phyloP scores from a whole-genome alignment of 1,139 yeast species.

The Blastobotrys raffinosifermentans region DNA sequence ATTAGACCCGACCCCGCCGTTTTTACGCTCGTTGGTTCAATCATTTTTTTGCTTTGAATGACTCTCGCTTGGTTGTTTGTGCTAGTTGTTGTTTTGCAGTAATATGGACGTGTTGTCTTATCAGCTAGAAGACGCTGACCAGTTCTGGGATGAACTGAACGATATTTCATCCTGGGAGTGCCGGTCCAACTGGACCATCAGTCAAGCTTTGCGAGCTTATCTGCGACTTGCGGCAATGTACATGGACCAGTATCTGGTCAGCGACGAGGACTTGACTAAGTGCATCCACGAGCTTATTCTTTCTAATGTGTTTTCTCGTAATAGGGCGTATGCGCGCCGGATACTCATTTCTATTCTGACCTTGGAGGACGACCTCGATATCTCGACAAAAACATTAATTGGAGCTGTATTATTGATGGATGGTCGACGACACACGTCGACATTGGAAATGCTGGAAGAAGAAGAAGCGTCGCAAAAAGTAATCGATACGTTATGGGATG shows the following conservation, averaged over 20 bases:
- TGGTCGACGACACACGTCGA: conserved; percentile 39
- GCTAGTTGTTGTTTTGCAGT: too few relatives aligned
- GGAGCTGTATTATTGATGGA: conserved; percentile 48
- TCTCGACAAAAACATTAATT: conserved; percentile 33
- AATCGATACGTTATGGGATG: conserved; percentile 35
- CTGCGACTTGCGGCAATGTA: conserved; percentile 27
- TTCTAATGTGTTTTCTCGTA: conserved; percentile 26
- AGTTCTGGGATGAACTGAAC: conserved; percentile 30
- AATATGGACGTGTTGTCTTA: conserved; percentile 32
- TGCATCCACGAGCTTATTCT: conserved; percentile 29
- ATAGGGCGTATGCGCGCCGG: conserved; percentile 30
- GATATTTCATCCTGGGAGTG: conserved; percentile 25
- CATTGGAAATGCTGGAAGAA: conserved; percentile 43
- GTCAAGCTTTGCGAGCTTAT: conserved; percentile 25
- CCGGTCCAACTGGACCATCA: conserved; percentile 24
- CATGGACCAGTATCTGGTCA: conserved; percentile 26
- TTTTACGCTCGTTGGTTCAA: too few relatives aligned
- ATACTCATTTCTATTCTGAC: conserved; percentile 27
- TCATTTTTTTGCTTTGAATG: too few relatives aligned
- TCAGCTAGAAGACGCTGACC: conserved; percentile 28
- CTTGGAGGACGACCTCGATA: conserved; percentile 18
- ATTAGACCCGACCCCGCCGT: too few relatives aligned
- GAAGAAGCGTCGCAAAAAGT: conserved; percentile 46
- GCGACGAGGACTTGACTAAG: conserved; percentile 29
- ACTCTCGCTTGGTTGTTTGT: too few relatives aligned